Evolutionary conservation across 495 filamentous ascomycete species (phyloP).

Genomic region (Hypoxylon crocopeplum): DNA sequence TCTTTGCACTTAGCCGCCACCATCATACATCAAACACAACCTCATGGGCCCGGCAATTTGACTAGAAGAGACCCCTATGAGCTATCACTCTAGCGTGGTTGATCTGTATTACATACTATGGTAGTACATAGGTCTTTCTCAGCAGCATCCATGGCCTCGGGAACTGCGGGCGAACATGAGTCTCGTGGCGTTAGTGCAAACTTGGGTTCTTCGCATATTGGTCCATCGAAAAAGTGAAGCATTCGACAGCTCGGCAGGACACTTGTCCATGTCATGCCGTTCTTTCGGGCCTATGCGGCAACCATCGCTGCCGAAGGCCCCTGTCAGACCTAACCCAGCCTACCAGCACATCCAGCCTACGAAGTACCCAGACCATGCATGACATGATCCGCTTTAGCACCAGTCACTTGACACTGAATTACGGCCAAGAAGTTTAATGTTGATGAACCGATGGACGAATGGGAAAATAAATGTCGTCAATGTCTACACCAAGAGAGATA

Average conservation of each 20-base stretch:
- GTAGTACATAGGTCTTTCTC: too few species aligned
- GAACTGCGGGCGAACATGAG: too few species aligned
- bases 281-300: slow-evolving; percentile 28
- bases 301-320: slow-evolving; percentile 27
- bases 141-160: too few species aligned
- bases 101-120: background rate
- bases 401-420: slow-evolving; percentile 26
- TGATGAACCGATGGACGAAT: slow-evolving; percentile 9
- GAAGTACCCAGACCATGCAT: background rate
- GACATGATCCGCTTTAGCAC: slow-evolving; percentile 16
- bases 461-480: slow-evolving; percentile 23
- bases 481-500: slow-evolving; percentile 6
- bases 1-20: slow-evolving; percentile 13
- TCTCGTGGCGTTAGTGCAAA: too few species aligned
- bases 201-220: slow-evolving; percentile 18
- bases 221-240: slow-evolving; percentile 23
- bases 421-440: slow-evolving; percentile 9
- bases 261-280: slow-evolving; percentile 22
- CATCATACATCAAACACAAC: slow-evolving; percentile 22
- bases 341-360: background rate
- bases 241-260: slow-evolving; percentile 21
- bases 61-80: slow-evolving; percentile 16
- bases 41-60: slow-evolving; percentile 28
- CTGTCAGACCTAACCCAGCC: background rate
- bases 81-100: slow-evolving; percentile 13